phyloP scores from a whole-genome alignment of 306 rosid genomes.

The Lathyrus aphaca region DNA sequence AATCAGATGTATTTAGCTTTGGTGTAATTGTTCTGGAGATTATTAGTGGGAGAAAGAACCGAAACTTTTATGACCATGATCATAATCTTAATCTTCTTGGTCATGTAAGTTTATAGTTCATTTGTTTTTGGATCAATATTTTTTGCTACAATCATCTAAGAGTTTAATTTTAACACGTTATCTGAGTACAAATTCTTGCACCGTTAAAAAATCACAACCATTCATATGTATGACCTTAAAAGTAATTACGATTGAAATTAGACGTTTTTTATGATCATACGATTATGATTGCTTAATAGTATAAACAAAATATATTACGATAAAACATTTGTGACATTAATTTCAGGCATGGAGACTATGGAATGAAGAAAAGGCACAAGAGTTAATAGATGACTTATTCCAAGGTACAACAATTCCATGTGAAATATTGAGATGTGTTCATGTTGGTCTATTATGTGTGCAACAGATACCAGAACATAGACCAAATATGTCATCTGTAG shows the following conservation, averaged over 20 bases:
- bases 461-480: slow-evolving; percentile 17
- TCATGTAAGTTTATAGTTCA: neutral
- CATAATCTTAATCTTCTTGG: slow-evolving; percentile 34
- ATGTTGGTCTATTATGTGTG: neutral
- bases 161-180: too few species aligned
- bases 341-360: neutral
- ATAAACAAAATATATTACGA: neutral
- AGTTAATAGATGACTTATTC: neutral
- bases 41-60: slow-evolving; percentile 25
- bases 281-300: too few species aligned
- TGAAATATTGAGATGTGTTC: neutral
- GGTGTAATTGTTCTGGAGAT: slow-evolving; percentile 31
- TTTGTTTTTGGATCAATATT: neutral
- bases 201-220: too few species aligned
- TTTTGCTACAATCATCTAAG: neutral
- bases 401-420: neutral
- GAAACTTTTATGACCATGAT: slow-evolving; percentile 5
- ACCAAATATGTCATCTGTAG: slow-evolving; percentile 8
- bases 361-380: neutral
- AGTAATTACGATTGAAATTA: too few species aligned
- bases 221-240: too few species aligned
- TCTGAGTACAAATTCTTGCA: too few species aligned
- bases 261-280: too few species aligned
- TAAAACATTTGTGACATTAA: neutral
- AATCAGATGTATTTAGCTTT: slow-evolving; percentile 30